Percentiles rank a stretch among this genome's conserved stretches.
Evolutionary conservation across 208 protist genomes (phyloP).

Genomic region (Crithidia sp.): DNA sequence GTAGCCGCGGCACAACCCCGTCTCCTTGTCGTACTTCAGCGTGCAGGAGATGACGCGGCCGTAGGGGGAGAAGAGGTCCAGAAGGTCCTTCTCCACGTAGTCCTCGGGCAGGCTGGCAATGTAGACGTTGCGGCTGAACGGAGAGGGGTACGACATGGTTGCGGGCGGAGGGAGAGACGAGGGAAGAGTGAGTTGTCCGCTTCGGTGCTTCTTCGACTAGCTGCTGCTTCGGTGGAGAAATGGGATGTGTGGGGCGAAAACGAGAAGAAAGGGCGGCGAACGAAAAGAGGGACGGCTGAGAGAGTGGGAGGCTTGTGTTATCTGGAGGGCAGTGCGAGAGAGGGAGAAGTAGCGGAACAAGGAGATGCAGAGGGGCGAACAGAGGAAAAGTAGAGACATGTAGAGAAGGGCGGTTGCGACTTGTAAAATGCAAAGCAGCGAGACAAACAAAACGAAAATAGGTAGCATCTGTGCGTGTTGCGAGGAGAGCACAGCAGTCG

Average conservation of each 20-base stretch:
- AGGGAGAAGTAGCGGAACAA: background rate
- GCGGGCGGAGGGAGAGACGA: background rate
- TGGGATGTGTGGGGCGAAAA: background rate
- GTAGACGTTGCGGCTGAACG: conserved; percentile 86
- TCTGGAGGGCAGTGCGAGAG: background rate
- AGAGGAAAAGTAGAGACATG: background rate
- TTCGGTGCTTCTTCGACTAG: no score
- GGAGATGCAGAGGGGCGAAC: background rate
- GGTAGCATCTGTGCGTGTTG: no score
- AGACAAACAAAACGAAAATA: no score
- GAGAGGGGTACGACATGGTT: conserved; percentile 55
- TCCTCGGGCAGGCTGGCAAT: conserved; percentile 80
- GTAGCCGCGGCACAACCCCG: conserved; percentile 79
- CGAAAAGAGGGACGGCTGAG: background rate
- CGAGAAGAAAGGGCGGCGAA: background rate
- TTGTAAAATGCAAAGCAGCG: no score
- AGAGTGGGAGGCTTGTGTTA: conserved; percentile 6
- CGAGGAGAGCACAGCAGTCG: no score
- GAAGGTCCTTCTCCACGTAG: conserved; percentile 75
- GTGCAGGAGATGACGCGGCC: conserved; percentile 70
- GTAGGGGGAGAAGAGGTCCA: conserved; percentile 71
- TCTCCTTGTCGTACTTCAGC: conserved; percentile 71
- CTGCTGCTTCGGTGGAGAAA: no score
- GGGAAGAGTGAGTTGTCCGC: background rate
- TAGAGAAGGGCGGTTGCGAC: background rate